Evolutionary conservation across 2,329 filamentous ascomycete genomes (phyloP), one percentile per base, ranked within the genome.

Genomic region (Falciphora oryzae): DNA sequence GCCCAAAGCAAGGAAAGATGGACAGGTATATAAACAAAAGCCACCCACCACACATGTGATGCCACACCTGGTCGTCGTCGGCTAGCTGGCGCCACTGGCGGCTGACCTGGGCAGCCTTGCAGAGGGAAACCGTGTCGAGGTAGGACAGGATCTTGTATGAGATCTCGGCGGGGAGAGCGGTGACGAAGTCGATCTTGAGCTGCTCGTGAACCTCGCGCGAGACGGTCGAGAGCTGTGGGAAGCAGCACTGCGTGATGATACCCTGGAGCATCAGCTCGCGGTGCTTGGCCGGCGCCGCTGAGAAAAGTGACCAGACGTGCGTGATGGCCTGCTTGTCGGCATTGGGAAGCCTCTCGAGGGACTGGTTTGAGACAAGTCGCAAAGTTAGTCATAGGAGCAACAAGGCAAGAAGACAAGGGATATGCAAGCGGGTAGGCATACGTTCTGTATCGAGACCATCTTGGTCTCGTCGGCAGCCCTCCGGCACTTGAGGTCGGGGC

Each of bases 41-140:
- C 6, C 14, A 63, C 67, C 4, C 66, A 70, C 68, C 93, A 74
- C 95, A 99, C 93, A 98, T 97, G 68, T 89, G 90, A 73, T 97
- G 91, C 95, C 95, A 99, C 4, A 99, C 94, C 11, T 96, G 90
- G 75, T 99, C 94, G 73, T 97, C 94, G 71, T 98, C 95, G n/a
- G 95, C 94, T 57, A 99, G 80, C 65, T 86, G 86, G 67, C 92
- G 85, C 95, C 95, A 99, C 70, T 89, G 85, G 65, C 88, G 86
- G 74, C 92, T 97, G 64, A 99, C 95, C 75, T 97, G 93, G 0
- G 95, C 92, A 1, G 95, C 94, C 75, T 97, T 97, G 81, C 95
- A 98, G 0, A 99, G 83, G 0, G 94, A 97, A 2, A 91, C 90
- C 0, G 94, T 97, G 75, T 99, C 95, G 65, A 99, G 88, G 71